Base-by-base conservation (phyloP, 208 protist species). In the Wallacemonas rigidus region DNA sequence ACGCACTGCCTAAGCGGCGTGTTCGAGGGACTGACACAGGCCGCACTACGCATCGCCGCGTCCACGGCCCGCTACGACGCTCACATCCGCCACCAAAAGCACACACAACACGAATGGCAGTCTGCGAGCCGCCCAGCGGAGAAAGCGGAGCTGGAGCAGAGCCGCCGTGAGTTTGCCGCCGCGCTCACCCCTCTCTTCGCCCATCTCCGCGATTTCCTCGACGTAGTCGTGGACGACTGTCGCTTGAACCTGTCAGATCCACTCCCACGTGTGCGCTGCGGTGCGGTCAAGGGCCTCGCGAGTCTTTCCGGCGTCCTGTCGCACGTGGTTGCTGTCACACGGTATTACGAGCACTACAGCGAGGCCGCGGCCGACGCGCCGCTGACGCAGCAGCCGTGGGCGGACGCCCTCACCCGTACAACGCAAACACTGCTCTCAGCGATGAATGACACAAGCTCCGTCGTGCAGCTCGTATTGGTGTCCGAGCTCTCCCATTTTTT, bases 401-500 rank as follows among this genome's bases (percentile, higher is more conserved):
- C 43, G 81, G 87, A 56, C 65, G 36, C 68, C 65, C 73, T 92
- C 14, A 74, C 78, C 69, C 56, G 60, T 44, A 78, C 79, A 62
- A 88, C 88, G 35, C 68, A 82, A 15, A 69, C 81, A 7, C 79
- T 93, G 26, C 80, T 93, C 75, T 70, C 67, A 17, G 75, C 88
- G 43, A 78, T 89, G 54, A 80, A 69, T 2, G 88, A 90, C 79
- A 71, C 65, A 41, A 87, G 80, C 77, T 81, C 88, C 11, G 75
- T 73, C 5, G 88, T 93, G 69, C 85, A 87, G 75, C 72, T 93
- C 3, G 76, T 81, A n/a, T 79, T 90, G 40, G 81, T 89, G 35
- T 85, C 88, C 43, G 81, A 89, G 72, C 77, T 93, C 17, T 79
- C 85, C 1, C 79, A 87, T 56, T 71, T 89, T 4, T 75, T 93